Evolutionary conservation across 257 asterid species (phyloP).

Genomic region (Rauvolfia tetraphylla): DNA sequence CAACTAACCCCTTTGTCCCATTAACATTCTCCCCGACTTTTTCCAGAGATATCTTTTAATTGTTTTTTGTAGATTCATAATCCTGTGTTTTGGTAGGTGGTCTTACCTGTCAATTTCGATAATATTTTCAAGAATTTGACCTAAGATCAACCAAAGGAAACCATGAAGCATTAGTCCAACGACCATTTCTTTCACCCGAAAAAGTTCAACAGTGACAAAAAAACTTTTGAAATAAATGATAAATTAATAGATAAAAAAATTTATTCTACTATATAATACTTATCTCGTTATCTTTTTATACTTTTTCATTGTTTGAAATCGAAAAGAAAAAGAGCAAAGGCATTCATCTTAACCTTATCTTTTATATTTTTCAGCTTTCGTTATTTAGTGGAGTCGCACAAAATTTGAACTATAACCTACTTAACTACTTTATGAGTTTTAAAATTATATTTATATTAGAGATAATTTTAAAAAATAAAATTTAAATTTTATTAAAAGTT

Average conservation of each 20-base stretch:
- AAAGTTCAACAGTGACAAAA: background rate
- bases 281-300: background rate
- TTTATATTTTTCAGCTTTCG: too few species aligned
- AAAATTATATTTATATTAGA: too few species aligned
- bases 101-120: background rate
- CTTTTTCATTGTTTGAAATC: too few species aligned
- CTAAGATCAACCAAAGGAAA: background rate
- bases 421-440: too few species aligned
- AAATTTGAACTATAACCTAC: background rate
- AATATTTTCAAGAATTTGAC: background rate
- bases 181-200: background rate
- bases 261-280: too few species aligned
- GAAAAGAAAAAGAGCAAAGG: too few species aligned
- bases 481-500: too few species aligned
- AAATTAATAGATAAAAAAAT: background rate
- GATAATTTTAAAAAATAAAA: too few species aligned
- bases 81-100: background rate
- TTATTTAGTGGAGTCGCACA: background rate
- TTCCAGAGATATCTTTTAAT: background rate
- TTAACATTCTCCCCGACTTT: slow-evolving; percentile 1
- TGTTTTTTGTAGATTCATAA: background rate
- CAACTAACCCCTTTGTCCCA: slow-evolving; percentile 9
- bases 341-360: too few species aligned
- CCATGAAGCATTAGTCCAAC: background rate
- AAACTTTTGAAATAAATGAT: background rate